Evolutionary conservation across 495 filamentous ascomycete species (phyloP).

Genomic region (Penicillium flavigenum): DNA sequence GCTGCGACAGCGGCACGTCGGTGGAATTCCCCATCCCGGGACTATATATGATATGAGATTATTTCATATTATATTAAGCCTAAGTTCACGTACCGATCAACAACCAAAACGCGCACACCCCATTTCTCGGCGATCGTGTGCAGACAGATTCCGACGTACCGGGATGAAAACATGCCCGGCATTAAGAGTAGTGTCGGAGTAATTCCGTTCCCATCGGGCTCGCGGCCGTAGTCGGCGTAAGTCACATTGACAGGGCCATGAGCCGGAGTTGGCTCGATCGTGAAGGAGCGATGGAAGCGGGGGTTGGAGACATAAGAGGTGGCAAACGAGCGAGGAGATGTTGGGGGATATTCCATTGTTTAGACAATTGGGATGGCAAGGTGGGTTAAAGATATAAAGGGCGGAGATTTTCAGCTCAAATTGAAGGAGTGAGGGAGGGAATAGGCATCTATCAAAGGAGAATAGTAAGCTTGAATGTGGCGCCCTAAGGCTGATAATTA

Average conservation of each 20-base stretch:
- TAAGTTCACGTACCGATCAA: conserved; percentile 24
- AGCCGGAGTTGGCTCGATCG: conserved; percentile 14
- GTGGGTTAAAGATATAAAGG: neutral
- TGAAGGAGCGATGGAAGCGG: conserved; percentile 32
- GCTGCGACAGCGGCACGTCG: conserved; percentile 34
- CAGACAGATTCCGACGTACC: conserved; percentile 29
- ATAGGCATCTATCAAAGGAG: neutral
- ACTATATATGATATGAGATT: neutral
- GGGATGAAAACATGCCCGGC: conserved; percentile 39
- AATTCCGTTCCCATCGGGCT: neutral
- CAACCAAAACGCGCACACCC: conserved; percentile 32
- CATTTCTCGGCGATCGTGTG: conserved; percentile 31
- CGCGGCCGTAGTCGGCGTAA: conserved; percentile 30
- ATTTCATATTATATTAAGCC: no score
- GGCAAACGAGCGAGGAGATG: conserved; percentile 11
- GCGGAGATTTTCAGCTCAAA: neutral
- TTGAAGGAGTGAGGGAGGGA: neutral
- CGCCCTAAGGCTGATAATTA: conserved; percentile 1
- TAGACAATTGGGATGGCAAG: neutral
- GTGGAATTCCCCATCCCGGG: conserved; percentile 49
- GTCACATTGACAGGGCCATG: conserved; percentile 28
- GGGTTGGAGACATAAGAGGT: conserved; percentile 24
- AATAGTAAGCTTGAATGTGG: neutral
- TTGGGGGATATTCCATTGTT: neutral
- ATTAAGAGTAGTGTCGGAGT: conserved; percentile 30